These are phyloP conservation scores for Salix suchowensis DNA, from an alignment of 345 rosid species.

Conservation along the genomic window DNA sequence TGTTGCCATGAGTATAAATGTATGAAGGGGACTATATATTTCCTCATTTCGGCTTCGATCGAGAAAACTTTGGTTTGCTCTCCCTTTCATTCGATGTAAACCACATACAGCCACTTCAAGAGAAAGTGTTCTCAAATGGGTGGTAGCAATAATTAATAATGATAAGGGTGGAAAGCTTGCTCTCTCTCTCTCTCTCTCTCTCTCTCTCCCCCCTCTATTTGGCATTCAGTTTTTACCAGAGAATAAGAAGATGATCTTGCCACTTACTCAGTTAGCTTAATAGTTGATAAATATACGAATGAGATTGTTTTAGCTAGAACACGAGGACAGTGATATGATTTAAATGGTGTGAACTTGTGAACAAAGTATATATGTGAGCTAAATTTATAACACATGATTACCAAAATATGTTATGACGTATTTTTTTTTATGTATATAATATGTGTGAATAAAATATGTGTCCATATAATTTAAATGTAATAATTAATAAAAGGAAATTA, in stretches of 20 bases:
- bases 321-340: not conserved
- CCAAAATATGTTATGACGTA: not conserved
- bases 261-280: not conserved
- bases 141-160: not conserved
- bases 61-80: slow-evolving; percentile 15
- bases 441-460: not conserved
- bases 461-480: not conserved
- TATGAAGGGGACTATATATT: not conserved
- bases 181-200: too few relatives aligned
- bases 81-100: not conserved
- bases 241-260: not conserved
- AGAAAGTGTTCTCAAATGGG: not conserved
- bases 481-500: not conserved
- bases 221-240: not conserved
- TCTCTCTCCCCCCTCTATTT: not conserved
- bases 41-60: slow-evolving; percentile 31
- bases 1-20: not conserved
- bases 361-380: not conserved
- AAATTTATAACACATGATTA: too few relatives aligned
- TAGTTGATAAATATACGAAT: not conserved
- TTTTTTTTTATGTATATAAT: not conserved
- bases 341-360: not conserved
- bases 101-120: not conserved
- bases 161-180: not conserved
- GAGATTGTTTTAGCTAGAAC: not conserved